Percentiles rank a stretch among this genome's conserved stretches.
These are phyloP conservation scores for Alternaria incomplexa DNA, from an alignment of 2,329 filamentous ascomycete species.

Conservation along the genomic window DNA sequence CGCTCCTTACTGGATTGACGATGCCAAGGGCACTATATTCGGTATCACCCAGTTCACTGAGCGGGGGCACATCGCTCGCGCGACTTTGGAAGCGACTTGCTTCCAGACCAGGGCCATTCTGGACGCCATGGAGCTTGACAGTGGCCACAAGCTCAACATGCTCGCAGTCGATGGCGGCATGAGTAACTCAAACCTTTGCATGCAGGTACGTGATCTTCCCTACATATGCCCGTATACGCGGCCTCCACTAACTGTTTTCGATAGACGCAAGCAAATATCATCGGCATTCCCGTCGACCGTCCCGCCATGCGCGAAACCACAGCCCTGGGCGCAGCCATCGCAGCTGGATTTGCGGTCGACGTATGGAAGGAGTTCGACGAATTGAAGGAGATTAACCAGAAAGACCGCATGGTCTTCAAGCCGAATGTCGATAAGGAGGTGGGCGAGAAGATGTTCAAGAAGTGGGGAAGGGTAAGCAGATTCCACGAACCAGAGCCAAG, in stretches of 20 bases:
- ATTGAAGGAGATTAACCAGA: constrained; percentile 73
- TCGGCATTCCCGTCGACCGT: constrained; percentile 80
- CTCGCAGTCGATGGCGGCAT: constrained; percentile 89
- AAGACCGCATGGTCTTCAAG: constrained; percentile 72
- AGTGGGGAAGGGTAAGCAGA: constrained; percentile 66
- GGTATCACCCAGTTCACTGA: constrained; percentile 86
- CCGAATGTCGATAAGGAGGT: constrained; percentile 67
- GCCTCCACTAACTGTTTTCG: constrained; percentile 17
- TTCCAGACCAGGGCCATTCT: constrained; percentile 93
- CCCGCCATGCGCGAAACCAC: constrained; percentile 92
- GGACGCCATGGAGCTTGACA: constrained; percentile 89
- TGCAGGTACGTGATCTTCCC: constrained; percentile 62
- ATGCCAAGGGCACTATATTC: constrained; percentile 83
- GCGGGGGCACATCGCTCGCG: constrained; percentile 84
- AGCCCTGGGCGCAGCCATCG: constrained; percentile 84
- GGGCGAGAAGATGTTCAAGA: constrained; percentile 68
- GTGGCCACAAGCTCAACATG: constrained; percentile 73
- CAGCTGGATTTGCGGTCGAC: constrained; percentile 81
- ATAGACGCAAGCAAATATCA: constrained; percentile 81
- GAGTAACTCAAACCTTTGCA: constrained; percentile 85
- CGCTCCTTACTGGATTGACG: constrained; percentile 93
- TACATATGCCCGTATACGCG: not conserved
- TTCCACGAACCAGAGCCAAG: not conserved
- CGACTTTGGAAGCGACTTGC: constrained; percentile 88
- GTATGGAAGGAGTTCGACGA: constrained; percentile 80